A percentile compares a stretch with the other conserved stretches of the same genome.
These are phyloP conservation scores for Skeletonema tropicum DNA, from an alignment of 108 stramenopile species.

Conservation along the genomic window DNA sequence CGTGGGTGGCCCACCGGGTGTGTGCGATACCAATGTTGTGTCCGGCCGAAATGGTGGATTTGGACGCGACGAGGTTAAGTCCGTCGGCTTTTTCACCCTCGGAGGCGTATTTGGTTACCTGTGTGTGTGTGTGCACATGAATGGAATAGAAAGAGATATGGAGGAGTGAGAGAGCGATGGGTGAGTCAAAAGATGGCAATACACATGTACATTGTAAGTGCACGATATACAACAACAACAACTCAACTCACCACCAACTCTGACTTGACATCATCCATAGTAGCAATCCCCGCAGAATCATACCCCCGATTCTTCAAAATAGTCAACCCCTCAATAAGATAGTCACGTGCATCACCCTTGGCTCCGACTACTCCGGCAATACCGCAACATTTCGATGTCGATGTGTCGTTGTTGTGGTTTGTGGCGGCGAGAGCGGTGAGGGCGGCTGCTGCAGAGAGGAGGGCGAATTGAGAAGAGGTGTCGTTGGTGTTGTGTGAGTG, in stretches of 20 bases:
- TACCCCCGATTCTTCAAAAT: constrained; percentile 99
- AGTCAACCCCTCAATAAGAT: constrained; percentile 92
- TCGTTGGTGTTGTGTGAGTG: background rate
- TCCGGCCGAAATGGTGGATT: constrained; percentile 61
- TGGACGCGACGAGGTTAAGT: constrained; percentile 84
- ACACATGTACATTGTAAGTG: no score
- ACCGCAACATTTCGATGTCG: constrained; percentile 48
- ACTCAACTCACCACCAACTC: constrained; percentile 5
- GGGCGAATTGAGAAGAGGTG: background rate
- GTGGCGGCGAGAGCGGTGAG: background rate
- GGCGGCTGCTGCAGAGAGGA: background rate
- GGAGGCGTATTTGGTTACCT: constrained; percentile 94
- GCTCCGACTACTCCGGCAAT: constrained; percentile 65
- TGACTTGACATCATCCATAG: constrained; percentile 54
- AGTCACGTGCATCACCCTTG: constrained; percentile 54
- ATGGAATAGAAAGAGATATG: background rate
- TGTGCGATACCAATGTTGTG: constrained; percentile 96
- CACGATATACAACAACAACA: no score
- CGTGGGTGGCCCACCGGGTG: constrained; percentile 99
- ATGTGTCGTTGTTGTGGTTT: background rate
- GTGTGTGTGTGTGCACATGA: constrained; percentile 25
- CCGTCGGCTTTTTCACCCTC: constrained; percentile 94
- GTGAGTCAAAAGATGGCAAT: no score
- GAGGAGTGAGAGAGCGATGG: no score
- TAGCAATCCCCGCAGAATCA: constrained; percentile 97